Percentiles rank a stretch among this genome's conserved stretches.
These are phyloP conservation scores for Tubosaeta sp. DNA, from an alignment of 768 basidiomycete genomes.

Conservation along the genomic window DNA sequence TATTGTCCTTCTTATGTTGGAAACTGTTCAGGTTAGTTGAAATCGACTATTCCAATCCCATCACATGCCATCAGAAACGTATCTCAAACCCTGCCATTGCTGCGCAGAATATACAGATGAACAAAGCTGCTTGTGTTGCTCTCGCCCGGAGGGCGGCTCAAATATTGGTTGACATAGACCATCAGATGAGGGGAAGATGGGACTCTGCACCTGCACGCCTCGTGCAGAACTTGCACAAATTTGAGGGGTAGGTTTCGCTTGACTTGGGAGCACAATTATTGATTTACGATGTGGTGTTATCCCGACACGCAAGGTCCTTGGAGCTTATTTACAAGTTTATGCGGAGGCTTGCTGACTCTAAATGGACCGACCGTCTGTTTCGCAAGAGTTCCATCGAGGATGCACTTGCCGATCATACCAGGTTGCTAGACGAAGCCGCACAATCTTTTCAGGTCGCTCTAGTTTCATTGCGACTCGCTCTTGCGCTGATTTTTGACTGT, in stretches of 20 bases:
- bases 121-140: conserved; percentile 37
- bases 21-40: conserved; percentile 40
- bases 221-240: conserved; percentile 37
- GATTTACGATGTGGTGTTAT: not conserved
- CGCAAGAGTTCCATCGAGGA: conserved; percentile 39
- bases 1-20: conserved; percentile 39
- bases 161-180: conserved; percentile 40
- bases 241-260: conserved; percentile 33
- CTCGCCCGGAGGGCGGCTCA: conserved; percentile 39
- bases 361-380: conserved; percentile 40
- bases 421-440: conserved; percentile 40
- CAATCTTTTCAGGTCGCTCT: conserved; percentile 42
- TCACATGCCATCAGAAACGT: not conserved
- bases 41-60: not conserved
- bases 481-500: not conserved
- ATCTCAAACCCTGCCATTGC: not conserved
- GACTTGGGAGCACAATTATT: not conserved
- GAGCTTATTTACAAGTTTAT: conserved; percentile 38
- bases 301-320: conserved; percentile 31
- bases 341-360: conserved; percentile 34
- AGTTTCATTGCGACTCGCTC: not conserved
- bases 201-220: conserved; percentile 39
- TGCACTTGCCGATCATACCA: conserved; percentile 32
- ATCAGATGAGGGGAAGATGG: conserved; percentile 44
- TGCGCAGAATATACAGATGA: conserved; percentile 30